Percentiles rank a stretch among this genome's conserved stretches.
Conservation (phyloP, 1,139 yeast species). For the Candida glucosophila region DNA sequence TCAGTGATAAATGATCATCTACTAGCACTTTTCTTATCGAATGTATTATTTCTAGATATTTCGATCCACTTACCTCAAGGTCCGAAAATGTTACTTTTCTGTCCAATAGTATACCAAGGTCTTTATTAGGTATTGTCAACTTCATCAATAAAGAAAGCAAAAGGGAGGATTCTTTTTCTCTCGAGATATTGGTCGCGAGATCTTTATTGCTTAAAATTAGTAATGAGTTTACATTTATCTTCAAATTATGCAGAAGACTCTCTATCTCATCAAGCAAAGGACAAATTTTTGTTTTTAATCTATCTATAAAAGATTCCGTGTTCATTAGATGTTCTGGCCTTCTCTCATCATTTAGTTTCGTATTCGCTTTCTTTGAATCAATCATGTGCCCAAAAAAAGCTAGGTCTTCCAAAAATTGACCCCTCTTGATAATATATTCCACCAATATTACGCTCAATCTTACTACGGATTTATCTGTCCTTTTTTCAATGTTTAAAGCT, state of each 20-base stretch:
- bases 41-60: not conserved
- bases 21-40: not conserved
- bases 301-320: slow-evolving; percentile 7
- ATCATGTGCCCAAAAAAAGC: slow-evolving; percentile 3
- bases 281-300: slow-evolving; percentile 17
- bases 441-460: slow-evolving; percentile 7
- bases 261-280: slow-evolving; percentile 20
- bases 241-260: no score
- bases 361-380: not conserved
- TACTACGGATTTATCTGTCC: not conserved
- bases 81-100: slow-evolving; percentile 1
- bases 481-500: slow-evolving; percentile 5
- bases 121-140: slow-evolving; percentile 8
- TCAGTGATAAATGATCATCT: slow-evolving; percentile 2
- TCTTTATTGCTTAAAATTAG: no score
- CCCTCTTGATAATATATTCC: slow-evolving; percentile 20
- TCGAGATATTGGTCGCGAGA: slow-evolving; percentile 4
- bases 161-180: slow-evolving; percentile 21
- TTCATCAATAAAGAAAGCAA: slow-evolving; percentile 15
- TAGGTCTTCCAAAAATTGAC: slow-evolving; percentile 13
- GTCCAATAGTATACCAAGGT: not conserved
- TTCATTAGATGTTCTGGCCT: slow-evolving; percentile 1
- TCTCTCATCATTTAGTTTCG: no score
- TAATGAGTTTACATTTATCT: no score
- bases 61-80: not conserved